These are phyloP conservation scores for Linnemannia zychae DNA, from an alignment of 192 early-diverging fungal genomes.

Conservation along the genomic window DNA sequence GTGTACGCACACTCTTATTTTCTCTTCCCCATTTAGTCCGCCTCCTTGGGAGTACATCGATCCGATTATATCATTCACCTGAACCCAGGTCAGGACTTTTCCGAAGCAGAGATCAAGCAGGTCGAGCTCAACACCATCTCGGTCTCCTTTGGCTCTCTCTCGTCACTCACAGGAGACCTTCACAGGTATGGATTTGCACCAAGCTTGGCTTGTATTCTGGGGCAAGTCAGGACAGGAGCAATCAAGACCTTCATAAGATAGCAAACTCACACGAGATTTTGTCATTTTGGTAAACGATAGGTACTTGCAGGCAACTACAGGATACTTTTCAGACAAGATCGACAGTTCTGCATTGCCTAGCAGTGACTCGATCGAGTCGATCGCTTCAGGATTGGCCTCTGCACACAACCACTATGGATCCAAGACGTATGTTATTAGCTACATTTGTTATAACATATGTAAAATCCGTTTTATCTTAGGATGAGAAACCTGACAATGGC, in stretches of 20 bases:
- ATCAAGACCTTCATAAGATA: background rate
- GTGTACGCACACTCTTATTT: background rate
- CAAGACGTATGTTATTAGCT: constrained; percentile 48
- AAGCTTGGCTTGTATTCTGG: no score
- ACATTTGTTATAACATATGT: background rate
- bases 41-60: constrained; percentile 88
- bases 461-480: no score
- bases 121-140: constrained; percentile 98
- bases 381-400: constrained; percentile 83
- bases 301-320: constrained; percentile 62
- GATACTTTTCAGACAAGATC: constrained; percentile 59
- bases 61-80: constrained; percentile 94
- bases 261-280: background rate
- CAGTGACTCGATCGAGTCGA: constrained; percentile 77
- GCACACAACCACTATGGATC: constrained; percentile 76
- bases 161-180: constrained; percentile 77
- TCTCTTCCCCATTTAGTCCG: constrained; percentile 57
- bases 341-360: constrained; percentile 65
- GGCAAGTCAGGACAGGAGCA: no score
- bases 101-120: constrained; percentile 81
- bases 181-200: constrained; percentile 71
- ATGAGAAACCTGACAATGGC: background rate
- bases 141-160: constrained; percentile 90
- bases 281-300: constrained; percentile 27
- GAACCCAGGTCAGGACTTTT: constrained; percentile 56